Percentiles rank a stretch among this genome's conserved stretches.
Evolutionary conservation across 306 rosid species (phyloP).

Genomic region (Gillenia trifoliata): DNA sequence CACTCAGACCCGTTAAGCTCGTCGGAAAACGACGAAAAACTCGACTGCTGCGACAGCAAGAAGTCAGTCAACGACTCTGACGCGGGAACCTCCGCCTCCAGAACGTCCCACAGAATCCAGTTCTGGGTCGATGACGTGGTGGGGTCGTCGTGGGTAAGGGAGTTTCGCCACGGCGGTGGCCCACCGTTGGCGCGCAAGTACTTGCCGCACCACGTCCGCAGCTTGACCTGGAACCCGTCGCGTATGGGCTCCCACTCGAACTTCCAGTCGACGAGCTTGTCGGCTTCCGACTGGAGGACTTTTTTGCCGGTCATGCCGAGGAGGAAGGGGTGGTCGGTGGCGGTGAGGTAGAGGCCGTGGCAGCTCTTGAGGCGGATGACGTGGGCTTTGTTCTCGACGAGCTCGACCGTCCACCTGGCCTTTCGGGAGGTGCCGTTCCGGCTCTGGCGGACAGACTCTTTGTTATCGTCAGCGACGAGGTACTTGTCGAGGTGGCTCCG

Average conservation of each 20-base stretch:
- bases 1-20: constrained; percentile 30
- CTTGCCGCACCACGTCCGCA: constrained; percentile 67
- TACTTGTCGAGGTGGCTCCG: constrained; percentile 73
- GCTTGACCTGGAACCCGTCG: constrained; percentile 70
- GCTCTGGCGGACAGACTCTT: constrained; percentile 53
- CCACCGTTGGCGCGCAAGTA: constrained; percentile 74
- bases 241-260: constrained; percentile 68
- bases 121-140: constrained; percentile 36
- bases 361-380: constrained; percentile 52
- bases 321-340: constrained; percentile 42
- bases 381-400: constrained; percentile 34
- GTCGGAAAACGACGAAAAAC: constrained; percentile 44
- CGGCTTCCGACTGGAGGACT: constrained; percentile 32
- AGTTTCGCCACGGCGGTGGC: constrained; percentile 76
- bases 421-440: constrained; percentile 30
- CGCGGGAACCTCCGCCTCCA: constrained; percentile 25
- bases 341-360: constrained; percentile 55
- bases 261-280: constrained; percentile 18
- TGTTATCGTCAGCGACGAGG: constrained; percentile 50
- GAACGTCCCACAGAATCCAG: constrained; percentile 73
- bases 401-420: constrained; percentile 63
- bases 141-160: constrained; percentile 64
- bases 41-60: constrained; percentile 15
- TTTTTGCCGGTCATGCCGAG: constrained; percentile 61
- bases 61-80: constrained; percentile 26